Conservation (phyloP, 345 rosid genomes). For the Salix brachista region DNA sequence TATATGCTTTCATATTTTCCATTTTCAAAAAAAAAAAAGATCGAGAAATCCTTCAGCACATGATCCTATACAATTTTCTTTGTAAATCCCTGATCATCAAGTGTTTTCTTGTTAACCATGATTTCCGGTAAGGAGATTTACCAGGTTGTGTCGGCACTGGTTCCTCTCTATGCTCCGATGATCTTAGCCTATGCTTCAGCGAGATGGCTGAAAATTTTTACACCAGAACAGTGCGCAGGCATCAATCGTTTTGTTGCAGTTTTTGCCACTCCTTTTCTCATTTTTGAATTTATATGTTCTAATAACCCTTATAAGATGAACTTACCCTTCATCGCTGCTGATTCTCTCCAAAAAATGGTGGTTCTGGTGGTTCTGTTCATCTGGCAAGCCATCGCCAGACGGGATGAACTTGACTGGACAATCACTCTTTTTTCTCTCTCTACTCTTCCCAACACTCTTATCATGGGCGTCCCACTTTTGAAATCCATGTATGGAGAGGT, state of each 20-base stretch:
- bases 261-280: constrained; percentile 27
- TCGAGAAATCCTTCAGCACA: too few relatives aligned
- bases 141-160: constrained; percentile 28
- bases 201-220: constrained; percentile 37
- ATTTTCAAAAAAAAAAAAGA: too few relatives aligned
- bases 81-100: too few relatives aligned
- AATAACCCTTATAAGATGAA: constrained; percentile 49
- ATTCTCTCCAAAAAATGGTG: constrained; percentile 45
- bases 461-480: constrained; percentile 53
- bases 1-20: too few relatives aligned
- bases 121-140: constrained; percentile 27
- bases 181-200: constrained; percentile 28
- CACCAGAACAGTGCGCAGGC: constrained; percentile 35
- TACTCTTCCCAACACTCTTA: constrained; percentile 50
- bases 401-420: constrained; percentile 43
- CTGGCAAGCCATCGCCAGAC: constrained; percentile 37
- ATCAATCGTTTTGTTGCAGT: constrained; percentile 38
- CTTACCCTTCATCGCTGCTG: constrained; percentile 52
- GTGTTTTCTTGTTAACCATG: background rate
- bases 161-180: constrained; percentile 32
- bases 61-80: too few relatives aligned
- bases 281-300: constrained; percentile 36
- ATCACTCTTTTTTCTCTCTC: constrained; percentile 48
- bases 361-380: constrained; percentile 40
- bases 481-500: constrained; percentile 56